Percentiles rank a stretch among this genome's conserved stretches.
phyloP scores from a whole-genome alignment of 495 filamentous ascomycete species.

The Penicillium manginii region DNA sequence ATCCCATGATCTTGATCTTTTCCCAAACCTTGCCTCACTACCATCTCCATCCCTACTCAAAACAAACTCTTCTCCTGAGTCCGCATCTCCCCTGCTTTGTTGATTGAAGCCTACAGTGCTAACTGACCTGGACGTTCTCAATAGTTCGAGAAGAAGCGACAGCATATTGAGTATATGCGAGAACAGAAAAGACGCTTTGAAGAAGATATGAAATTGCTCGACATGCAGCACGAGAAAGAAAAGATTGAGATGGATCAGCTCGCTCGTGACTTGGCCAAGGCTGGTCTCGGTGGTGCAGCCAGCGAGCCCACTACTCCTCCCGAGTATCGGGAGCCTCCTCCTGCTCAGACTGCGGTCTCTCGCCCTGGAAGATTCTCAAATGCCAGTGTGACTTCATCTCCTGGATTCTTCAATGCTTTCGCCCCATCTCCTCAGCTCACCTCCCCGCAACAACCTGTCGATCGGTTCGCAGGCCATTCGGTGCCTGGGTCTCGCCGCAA shows the following conservation, averaged over 20 bases:
- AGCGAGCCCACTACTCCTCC: constrained; percentile 98
- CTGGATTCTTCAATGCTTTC: constrained; percentile 73
- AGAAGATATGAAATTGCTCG: constrained; percentile 83
- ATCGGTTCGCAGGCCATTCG: constrained; percentile 72
- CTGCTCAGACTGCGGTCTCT: constrained; percentile 72
- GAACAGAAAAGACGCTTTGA: constrained; percentile 85
- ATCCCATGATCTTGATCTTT: too few relatives aligned
- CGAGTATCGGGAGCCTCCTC: constrained; percentile 77
- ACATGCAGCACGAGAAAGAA: constrained; percentile 77
- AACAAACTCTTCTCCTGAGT: too few relatives aligned
- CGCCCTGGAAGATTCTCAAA: constrained; percentile 82
- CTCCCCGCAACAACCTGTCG: constrained; percentile 52
- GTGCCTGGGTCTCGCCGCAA: constrained; percentile 81
- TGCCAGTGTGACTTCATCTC: constrained; percentile 79
- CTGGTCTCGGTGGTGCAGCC: constrained; percentile 68
- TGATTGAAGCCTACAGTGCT: neutral
- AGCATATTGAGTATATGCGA: constrained; percentile 82
- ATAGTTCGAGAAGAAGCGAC: constrained; percentile 89
- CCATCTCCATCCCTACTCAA: too few relatives aligned
- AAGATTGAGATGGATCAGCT: constrained; percentile 82
- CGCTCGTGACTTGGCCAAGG: constrained; percentile 71
- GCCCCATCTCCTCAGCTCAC: constrained; percentile 69
- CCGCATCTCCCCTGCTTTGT: neutral
- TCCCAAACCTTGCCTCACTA: too few relatives aligned
- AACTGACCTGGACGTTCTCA: constrained; percentile 20